phyloP scores from a whole-genome alignment of 768 basidiomycete species.

The Asterophora lycoperdoides region DNA sequence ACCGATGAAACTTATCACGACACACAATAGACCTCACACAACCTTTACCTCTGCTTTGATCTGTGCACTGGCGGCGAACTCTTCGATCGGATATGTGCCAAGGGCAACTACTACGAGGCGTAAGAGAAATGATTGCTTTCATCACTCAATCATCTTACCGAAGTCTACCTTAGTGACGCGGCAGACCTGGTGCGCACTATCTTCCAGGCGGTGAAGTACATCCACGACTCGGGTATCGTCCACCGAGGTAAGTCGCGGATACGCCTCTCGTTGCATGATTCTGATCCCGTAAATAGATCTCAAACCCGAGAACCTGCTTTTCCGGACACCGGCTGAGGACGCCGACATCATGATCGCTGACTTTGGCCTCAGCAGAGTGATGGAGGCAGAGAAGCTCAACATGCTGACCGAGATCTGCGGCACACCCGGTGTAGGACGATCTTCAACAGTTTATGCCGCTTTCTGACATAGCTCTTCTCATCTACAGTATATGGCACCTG shows the following conservation, averaged over 20 bases:
- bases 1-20: too few relatives aligned
- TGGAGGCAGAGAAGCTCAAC: slow-evolving; percentile 86
- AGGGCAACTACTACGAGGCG: slow-evolving; percentile 96
- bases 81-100: slow-evolving; percentile 98
- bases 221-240: slow-evolving; percentile 89
- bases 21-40: slow-evolving; percentile 69
- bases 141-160: slow-evolving; percentile 2
- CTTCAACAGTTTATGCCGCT: too few relatives aligned
- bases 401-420: slow-evolving; percentile 94
- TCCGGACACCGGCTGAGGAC: slow-evolving; percentile 84
- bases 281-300: slow-evolving; percentile 50
- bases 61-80: slow-evolving; percentile 96
- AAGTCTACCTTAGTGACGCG: slow-evolving; percentile 62
- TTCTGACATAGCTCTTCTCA: neutral
- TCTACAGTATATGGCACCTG: slow-evolving; percentile 85
- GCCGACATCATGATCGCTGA: slow-evolving; percentile 97
- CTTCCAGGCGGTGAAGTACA: slow-evolving; percentile 82
- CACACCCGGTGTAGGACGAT: slow-evolving; percentile 68
- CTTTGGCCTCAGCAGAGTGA: slow-evolving; percentile 88
- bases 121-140: slow-evolving; percentile 29
- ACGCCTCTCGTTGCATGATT: neutral
- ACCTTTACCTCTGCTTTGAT: slow-evolving; percentile 93
- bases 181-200: slow-evolving; percentile 85
- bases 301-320: slow-evolving; percentile 97
- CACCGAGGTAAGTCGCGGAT: slow-evolving; percentile 60